Conservation (phyloP, 148 eudicot species). For the Silene uniflora region DNA sequence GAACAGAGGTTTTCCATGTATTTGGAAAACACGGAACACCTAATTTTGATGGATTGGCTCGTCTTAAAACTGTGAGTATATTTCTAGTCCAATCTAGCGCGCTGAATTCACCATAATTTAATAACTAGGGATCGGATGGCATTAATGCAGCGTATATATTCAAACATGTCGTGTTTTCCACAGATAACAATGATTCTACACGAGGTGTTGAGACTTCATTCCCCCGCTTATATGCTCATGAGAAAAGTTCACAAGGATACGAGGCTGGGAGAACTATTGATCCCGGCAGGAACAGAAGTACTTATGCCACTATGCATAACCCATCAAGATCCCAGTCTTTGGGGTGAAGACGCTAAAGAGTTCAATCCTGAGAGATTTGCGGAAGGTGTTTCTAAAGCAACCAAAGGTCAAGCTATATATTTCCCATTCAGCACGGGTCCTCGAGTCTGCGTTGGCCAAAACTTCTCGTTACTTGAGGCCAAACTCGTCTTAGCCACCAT, state of each 20-base stretch:
- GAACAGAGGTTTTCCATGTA: constrained; percentile 2
- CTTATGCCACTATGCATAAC: constrained; percentile 12
- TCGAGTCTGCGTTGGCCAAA: constrained; percentile 28
- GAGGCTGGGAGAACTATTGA: constrained; percentile 12
- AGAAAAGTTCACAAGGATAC: constrained; percentile 28
- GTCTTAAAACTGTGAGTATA: constrained; percentile 19
- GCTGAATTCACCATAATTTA: too few species aligned
- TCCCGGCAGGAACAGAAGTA: constrained; percentile 23
- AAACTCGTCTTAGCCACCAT: constrained; percentile 14
- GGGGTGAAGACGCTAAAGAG: constrained; percentile 32
- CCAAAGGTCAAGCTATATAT: constrained; percentile 16
- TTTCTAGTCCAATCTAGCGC: too few species aligned
- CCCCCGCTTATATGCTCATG: constrained; percentile 14
- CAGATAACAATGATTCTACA: constrained; percentile 19
- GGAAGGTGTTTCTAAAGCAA: constrained; percentile 29
- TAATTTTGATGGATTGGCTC: constrained; percentile 23
- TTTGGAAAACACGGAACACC: constrained; percentile 8
- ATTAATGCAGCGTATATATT: too few species aligned
- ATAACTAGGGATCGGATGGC: too few species aligned
- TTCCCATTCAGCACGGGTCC: constrained; percentile 32
- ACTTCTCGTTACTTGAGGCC: constrained; percentile 20
- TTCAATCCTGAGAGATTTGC: constrained; percentile 33
- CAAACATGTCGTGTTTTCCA: background rate
- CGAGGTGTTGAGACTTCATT: constrained; percentile 14
- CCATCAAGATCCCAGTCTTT: constrained; percentile 23